Evolutionary conservation across 169 alveolate genomes (phyloP).

Genomic region (Theileria orientalis): DNA sequence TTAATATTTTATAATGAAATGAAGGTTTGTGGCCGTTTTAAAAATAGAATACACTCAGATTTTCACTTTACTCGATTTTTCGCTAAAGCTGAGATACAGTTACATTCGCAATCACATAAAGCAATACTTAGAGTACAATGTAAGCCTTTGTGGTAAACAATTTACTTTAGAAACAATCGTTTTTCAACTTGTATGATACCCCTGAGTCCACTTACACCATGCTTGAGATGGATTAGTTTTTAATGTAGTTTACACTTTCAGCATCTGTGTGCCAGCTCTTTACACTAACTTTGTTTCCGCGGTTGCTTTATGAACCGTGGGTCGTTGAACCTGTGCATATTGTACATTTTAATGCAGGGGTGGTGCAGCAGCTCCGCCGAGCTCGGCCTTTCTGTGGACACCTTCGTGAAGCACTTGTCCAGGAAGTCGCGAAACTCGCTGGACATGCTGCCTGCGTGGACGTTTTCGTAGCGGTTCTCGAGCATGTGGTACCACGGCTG

Average conservation of each 20-base stretch:
- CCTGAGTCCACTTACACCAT: conserved; percentile 39
- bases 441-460: conserved; percentile 53
- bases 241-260: conserved; percentile 1
- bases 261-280: not conserved
- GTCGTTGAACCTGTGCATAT: conserved; percentile 59
- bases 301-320: conserved; percentile 65
- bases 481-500: conserved; percentile 60
- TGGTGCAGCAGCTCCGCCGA: conserved; percentile 68
- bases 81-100: conserved; percentile 66
- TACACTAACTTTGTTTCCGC: not conserved
- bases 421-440: conserved; percentile 65
- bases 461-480: conserved; percentile 51
- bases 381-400: conserved; percentile 68
- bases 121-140: conserved; percentile 73
- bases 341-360: conserved; percentile 69
- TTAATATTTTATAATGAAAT: conserved; percentile 67
- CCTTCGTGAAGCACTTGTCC: conserved; percentile 73
- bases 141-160: not conserved
- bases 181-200: conserved; percentile 42
- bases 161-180: not conserved
- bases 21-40: conserved; percentile 30
- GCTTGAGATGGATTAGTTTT: conserved; percentile 16
- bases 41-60: not conserved
- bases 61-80: conserved; percentile 62
- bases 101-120: conserved; percentile 66